Base-by-base conservation (phyloP, 371 early-diverging fungal genomes). In the Mortierella sp. region DNA sequence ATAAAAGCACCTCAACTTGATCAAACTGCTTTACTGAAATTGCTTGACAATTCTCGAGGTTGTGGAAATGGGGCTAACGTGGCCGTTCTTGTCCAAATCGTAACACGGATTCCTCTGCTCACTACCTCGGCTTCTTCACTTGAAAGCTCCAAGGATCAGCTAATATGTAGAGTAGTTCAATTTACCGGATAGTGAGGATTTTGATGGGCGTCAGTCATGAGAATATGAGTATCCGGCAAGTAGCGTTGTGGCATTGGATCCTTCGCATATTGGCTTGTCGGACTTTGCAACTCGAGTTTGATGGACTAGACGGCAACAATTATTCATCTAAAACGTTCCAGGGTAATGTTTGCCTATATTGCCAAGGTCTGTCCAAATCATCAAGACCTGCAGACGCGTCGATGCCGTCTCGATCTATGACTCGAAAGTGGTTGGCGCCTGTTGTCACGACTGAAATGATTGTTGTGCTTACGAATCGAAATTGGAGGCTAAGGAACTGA, bases 281-380 rank as follows among this genome's bases (percentile, higher is more conserved):
- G n/a, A 47, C 47, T 5, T 54, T 71, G 1, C 65, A 71, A 35
- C 31, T 71, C 6, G 29, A 49, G 5, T 59, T 55, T 12, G 32
- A 47, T 40, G 17, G 8, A 19, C 26, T 23, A 12, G 12, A 45
- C 2, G 56, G 47, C 13, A 5, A 10, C 7, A 29, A 47, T 26
- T 6, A 29, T 28, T 13, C 40, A 51, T n/a, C 47, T n/a, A 47
- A n/a, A 34, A 57, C n/a, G 32, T 22, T 35, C 64, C 15, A 47
- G 65, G n/a, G 15, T 64, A 12, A 40, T 71, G 3, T 71, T 71
- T 54, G 65, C 43, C 10, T 71, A 64, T 32, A 40, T 71, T 8
- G 60, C 53, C 40, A 47, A 26, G 15, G 71, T 65, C 40, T 71
- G 71, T 15, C 71, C 71, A 5, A n/a, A 32, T 6, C 26, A 64